Evolutionary conservation across 306 rosid genomes (phyloP).

Genomic region (Carpinus fangiana): DNA sequence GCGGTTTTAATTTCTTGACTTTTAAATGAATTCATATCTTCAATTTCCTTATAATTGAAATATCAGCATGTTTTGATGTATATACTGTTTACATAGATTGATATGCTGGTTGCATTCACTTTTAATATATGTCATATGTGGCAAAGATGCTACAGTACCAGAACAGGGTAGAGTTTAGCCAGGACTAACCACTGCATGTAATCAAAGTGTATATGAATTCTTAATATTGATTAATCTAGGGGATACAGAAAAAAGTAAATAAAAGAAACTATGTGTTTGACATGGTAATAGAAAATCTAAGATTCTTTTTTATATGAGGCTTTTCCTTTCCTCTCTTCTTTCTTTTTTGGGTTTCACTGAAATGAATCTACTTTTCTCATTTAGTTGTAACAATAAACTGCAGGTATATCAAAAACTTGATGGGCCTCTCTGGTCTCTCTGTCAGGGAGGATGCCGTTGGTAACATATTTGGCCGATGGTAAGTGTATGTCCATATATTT

Average conservation of each 20-base stretch:
- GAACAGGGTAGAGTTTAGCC: not conserved
- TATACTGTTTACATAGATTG: not conserved
- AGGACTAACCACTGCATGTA: not conserved
- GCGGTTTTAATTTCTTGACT: not conserved
- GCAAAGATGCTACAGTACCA: too few species aligned
- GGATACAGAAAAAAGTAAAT: not conserved
- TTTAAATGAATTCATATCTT: not conserved
- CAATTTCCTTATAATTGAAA: not conserved
- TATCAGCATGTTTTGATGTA: not conserved
- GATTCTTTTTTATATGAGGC: too few species aligned
- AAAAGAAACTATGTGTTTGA: not conserved
- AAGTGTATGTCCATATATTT: slow-evolving; percentile 36
- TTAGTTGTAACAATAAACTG: slow-evolving; percentile 29
- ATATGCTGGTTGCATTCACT: not conserved
- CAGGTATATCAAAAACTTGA: slow-evolving; percentile 78
- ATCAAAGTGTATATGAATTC: not conserved
- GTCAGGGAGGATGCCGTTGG: slow-evolving; percentile 97
- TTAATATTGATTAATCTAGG: not conserved
- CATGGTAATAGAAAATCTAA: not conserved
- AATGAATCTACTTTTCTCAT: slow-evolving; percentile 7
- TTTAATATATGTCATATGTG: too few species aligned
- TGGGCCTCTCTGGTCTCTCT: slow-evolving; percentile 80
- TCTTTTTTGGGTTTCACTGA: not conserved
- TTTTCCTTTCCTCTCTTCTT: too few species aligned
- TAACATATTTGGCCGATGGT: slow-evolving; percentile 91